Evolutionary conservation across 2,329 filamentous ascomycete species (phyloP).

Genomic region (Xylariaceae sp.): DNA sequence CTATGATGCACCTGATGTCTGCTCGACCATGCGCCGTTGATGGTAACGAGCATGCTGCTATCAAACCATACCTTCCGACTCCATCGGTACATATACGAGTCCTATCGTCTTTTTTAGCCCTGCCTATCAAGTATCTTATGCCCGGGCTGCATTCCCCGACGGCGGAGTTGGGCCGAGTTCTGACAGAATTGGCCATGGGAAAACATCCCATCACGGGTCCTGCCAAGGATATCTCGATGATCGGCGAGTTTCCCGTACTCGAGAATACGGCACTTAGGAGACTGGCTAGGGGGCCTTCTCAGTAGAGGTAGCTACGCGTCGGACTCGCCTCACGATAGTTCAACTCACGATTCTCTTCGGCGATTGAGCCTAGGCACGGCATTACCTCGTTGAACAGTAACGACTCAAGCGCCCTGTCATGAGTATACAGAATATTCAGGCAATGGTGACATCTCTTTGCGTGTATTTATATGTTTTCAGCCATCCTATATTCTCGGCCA

Average conservation of each 20-base stretch:
- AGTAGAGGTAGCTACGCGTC: constrained; percentile 3
- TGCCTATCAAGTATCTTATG: constrained; percentile 18
- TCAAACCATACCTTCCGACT: constrained; percentile 40
- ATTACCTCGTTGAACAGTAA: no score
- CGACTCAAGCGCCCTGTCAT: no score
- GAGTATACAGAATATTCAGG: no score
- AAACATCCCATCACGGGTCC: constrained; percentile 24
- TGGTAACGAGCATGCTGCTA: constrained; percentile 34
- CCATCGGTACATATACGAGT: constrained; percentile 7
- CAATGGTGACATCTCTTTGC: no score
- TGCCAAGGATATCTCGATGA: constrained; percentile 22
- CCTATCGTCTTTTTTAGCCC: constrained; percentile 18
- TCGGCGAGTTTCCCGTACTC: constrained; percentile 29
- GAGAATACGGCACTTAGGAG: constrained; percentile 28
- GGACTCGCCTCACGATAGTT: no score
- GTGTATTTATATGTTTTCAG: no score
- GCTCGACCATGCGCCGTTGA: constrained; percentile 61
- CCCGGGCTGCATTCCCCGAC: constrained; percentile 39
- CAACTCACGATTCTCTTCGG: no score
- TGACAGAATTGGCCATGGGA: constrained; percentile 45
- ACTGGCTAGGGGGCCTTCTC: constrained; percentile 16
- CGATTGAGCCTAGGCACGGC: no score
- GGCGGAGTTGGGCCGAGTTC: constrained; percentile 38
- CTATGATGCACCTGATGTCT: constrained; percentile 50
- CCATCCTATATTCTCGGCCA: no score